Base-by-base conservation (phyloP, 2,329 filamentous ascomycete genomes). In the Fulvia fulva region DNA sequence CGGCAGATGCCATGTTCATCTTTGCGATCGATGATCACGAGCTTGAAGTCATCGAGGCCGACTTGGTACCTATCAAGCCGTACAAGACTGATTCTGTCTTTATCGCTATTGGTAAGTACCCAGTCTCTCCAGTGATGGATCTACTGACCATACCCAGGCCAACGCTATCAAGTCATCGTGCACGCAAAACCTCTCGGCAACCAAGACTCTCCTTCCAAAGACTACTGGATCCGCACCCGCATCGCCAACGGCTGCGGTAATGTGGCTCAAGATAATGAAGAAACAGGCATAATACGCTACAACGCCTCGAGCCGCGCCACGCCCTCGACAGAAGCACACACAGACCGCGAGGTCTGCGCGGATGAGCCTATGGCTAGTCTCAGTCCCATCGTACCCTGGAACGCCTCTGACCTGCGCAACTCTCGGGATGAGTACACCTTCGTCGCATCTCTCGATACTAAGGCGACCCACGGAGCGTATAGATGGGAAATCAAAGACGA, bases 51-150 rank as follows among this genome's bases (percentile, higher is more conserved):
- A 74, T 80, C 45, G 70, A 74, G 1, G 68, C 73, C 2, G 77
- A 80, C 53, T 75, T 78, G 44, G 71, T 76, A 6, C 77, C 77
- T 1, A 73, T 79, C 52, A 68, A 72, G 28, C 77, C 77, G 2
- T 78, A 74, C 59, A 67, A 62, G 43, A 72, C 75, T 0, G 65
- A 68, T 16, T 71, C 68, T 2, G 58, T 77, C 7, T 63, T 66
- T 16, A 65, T 77, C 41, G 68, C 67, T 45, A 73, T 74, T 30
- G 61, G 58, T 46, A 50, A 47, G 52, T 53, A 11, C 1, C 19
- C 14, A 7, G n/a, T 21, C 19, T 12, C 32, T 8, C n/a, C 26
- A 30, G 16, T 32, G 12, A 11, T 26, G 6, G 6, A 34, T 22
- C 44, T 16, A 22, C 56, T 57, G 28, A 52, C 47, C 6, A 34